Base-by-base conservation (phyloP, 208 protist species). In the Zelonia costaricensis region DNA sequence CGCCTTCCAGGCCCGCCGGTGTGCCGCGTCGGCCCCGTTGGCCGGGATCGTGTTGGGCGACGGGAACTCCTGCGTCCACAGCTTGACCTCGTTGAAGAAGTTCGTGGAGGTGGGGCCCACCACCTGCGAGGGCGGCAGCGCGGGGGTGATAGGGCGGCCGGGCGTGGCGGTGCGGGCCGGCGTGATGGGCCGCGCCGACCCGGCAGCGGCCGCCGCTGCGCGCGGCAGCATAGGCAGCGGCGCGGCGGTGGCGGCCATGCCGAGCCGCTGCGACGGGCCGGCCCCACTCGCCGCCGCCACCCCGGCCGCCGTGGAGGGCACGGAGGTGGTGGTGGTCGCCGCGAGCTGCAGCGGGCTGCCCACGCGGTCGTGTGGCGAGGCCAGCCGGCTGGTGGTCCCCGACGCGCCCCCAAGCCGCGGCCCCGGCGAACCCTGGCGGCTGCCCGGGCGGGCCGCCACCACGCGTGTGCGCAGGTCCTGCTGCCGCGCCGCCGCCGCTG, bases 21-120 rank as follows among this genome's bases (percentile, higher is more conserved):
- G 28, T 0, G 30, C 20, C 2, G 74, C 18, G 38, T 81, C 74
- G 13, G 61, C 46, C 16, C 60, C 75, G 40, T 62, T 78, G 1
- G 30, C 15, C 18, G 75, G 67, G 7, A 59, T 25, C 12, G 44
- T 46, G 47, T 78, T 81, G 3, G 79, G 79, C 1, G 75, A 73
- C 3, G 61, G 59, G 31, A 79, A 72, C 46, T 52, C 40, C 38
- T 72, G 57, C 49, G 43, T 36, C 75, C 79, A 80, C 53, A 63
- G 43, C 57, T 76, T 69, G 27, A 79, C 44, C 55, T 85, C 79
- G 30, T 69, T 56, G 46, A 81, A 77, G 51, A 85, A 77, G 54
- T 62, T 76, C 15, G 61, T 69, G 33, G 70, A 74, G 40, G 62
- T 69, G 9, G 59, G 61, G 31, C 56, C 62, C n/a, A 63, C 69